Percentiles rank a stretch among this genome's conserved stretches.
These are phyloP conservation scores for Noccaea caerulescens DNA, from an alignment of 345 rosid species.

Conservation along the genomic window DNA sequence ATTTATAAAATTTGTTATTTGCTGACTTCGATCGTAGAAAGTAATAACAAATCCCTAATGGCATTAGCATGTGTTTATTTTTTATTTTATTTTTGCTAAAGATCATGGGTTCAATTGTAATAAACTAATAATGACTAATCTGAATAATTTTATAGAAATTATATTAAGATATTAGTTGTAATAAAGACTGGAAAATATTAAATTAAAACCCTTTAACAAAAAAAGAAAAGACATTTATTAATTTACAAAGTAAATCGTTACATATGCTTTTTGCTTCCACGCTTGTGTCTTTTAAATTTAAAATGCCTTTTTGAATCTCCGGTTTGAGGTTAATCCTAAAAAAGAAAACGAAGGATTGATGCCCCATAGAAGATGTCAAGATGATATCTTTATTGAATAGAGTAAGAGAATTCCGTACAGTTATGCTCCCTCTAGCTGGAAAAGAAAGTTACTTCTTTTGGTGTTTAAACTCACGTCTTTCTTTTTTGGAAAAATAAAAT, in stretches of 20 bases:
- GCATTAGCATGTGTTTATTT: neutral
- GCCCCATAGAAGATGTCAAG: neutral
- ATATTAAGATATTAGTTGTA: neutral
- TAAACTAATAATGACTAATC: neutral
- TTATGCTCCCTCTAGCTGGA: slow-evolving; percentile 37
- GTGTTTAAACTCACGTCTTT: slow-evolving; percentile 34
- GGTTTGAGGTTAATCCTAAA: slow-evolving; percentile 19
- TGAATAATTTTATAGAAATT: neutral
- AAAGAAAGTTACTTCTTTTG: slow-evolving; percentile 45
- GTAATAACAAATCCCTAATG: neutral
- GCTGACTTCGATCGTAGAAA: neutral
- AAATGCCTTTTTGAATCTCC: slow-evolving; percentile 13
- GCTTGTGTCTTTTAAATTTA: slow-evolving; percentile 26
- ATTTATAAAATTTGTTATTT: neutral
- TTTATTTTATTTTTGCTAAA: too few species aligned
- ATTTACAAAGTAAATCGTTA: neutral
- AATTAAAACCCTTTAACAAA: too few species aligned
- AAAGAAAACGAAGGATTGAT: slow-evolving; percentile 1
- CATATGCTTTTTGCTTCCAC: slow-evolving; percentile 38
- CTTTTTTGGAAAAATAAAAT: slow-evolving; percentile 25
- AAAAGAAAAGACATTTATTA: neutral
- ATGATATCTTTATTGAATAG: slow-evolving; percentile 18
- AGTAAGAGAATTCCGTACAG: slow-evolving; percentile 40
- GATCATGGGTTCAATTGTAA: neutral
- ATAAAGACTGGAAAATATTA: neutral